phyloP scores from a whole-genome alignment of 1,284 basidiomycete genomes.

The Heterobasidion parviporum region DNA sequence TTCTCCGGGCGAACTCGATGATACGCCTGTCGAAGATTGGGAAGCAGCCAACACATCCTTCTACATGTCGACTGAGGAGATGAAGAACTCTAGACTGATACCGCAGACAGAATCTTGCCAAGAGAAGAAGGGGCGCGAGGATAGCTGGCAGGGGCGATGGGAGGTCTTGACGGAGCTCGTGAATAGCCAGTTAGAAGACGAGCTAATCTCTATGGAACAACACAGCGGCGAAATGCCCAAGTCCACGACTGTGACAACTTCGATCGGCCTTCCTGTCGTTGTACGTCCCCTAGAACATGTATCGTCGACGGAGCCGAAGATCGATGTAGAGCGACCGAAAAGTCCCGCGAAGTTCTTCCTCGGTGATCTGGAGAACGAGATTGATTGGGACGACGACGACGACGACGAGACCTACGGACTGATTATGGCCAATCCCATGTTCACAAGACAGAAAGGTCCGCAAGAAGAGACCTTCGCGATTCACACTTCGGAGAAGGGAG shows the following conservation, averaged over 20 bases:
- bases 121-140: conserved; percentile 10
- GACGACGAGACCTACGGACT: conserved; percentile 16
- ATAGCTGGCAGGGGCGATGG: conserved; percentile 20
- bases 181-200: conserved; percentile 3
- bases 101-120: neutral
- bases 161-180: conserved; percentile 17
- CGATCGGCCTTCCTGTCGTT: conserved; percentile 10
- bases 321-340: neutral
- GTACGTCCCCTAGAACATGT: conserved; percentile 6
- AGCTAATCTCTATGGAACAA: neutral
- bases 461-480: neutral
- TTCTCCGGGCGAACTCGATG: neutral
- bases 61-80: neutral
- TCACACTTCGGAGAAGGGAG: neutral
- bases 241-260: conserved; percentile 7
- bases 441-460: conserved; percentile 2
- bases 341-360: conserved; percentile 4
- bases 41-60: neutral
- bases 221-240: conserved; percentile 1
- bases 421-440: conserved; percentile 11
- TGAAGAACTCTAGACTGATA: no score
- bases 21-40: neutral
- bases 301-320: neutral
- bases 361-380: neutral
- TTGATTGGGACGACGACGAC: conserved; percentile 8